Percentiles rank a stretch among this genome's conserved stretches.
Evolutionary conservation across 2,329 filamentous ascomycete species (phyloP).

Genomic region (Alternaria sp.): DNA sequence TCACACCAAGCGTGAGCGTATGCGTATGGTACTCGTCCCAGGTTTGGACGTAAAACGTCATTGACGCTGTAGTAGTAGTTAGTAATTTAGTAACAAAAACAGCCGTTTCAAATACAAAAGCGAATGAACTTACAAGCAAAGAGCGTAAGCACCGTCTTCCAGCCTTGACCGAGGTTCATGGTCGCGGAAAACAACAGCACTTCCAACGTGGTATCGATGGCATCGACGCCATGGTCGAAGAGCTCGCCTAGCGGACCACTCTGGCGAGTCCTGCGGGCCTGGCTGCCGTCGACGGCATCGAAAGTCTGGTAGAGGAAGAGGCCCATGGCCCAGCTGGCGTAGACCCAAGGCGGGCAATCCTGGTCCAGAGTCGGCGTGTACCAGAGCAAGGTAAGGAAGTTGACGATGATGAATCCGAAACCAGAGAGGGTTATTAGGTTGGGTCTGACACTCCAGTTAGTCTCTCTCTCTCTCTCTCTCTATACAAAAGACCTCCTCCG

Average conservation of each 20-base stretch:
- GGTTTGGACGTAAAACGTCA: conserved; percentile 98
- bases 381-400: conserved; percentile 91
- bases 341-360: conserved; percentile 95
- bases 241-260: conserved; percentile 94
- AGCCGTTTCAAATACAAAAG: too few relatives aligned
- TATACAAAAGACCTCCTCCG: too few relatives aligned
- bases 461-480: too few relatives aligned
- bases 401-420: conserved; percentile 87
- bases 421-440: conserved; percentile 82
- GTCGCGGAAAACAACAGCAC: conserved; percentile 89
- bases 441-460: conserved; percentile 45
- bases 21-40: conserved; percentile 99
- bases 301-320: conserved; percentile 98
- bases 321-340: conserved; percentile 87
- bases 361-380: conserved; percentile 94
- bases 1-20: conserved; percentile 86
- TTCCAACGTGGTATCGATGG: conserved; percentile 93
- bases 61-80: conserved; percentile 68
- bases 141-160: conserved; percentile 83
- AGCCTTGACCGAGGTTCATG: conserved; percentile 92
- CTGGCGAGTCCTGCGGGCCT: conserved; percentile 89
- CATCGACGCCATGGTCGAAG: conserved; percentile 96
- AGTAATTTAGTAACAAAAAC: conserved; percentile 9
- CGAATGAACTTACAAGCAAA: conserved; percentile 81
- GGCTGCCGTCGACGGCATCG: conserved; percentile 92